phyloP scores from a whole-genome alignment of 129 eudicot genomes.

The Heracleum sosnowskyi region DNA sequence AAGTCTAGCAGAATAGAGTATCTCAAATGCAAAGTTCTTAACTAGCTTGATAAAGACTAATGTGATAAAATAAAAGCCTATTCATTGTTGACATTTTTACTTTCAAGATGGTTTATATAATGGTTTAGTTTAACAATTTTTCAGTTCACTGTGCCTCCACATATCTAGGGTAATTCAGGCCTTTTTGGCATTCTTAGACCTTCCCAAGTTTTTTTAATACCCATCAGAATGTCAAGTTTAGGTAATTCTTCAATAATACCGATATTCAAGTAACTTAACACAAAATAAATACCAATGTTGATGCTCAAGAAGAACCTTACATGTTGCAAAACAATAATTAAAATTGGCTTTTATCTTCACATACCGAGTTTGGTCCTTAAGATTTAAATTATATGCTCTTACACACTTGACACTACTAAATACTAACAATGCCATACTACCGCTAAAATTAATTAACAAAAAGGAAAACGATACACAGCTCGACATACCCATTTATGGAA shows the following conservation, averaged over 20 bases:
- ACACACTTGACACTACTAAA: not conserved
- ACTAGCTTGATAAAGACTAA: not conserved
- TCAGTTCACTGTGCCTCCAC: not conserved
- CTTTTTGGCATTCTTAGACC: not conserved
- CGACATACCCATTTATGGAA: constrained; percentile 84
- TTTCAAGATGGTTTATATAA: not conserved
- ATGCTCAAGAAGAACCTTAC: not conserved
- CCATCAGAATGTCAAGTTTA: not conserved
- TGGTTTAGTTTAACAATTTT: not conserved
- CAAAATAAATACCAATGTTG: not conserved
- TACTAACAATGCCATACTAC: not conserved
- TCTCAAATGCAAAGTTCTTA: not conserved
- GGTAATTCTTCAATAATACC: not conserved
- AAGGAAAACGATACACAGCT: constrained; percentile 7
- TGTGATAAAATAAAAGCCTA: not conserved
- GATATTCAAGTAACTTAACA: not conserved
- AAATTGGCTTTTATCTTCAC: not conserved
- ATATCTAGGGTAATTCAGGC: not conserved
- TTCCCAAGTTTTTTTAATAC: not conserved
- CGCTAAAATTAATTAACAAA: not conserved
- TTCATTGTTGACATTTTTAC: not conserved
- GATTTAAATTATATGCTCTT: not conserved
- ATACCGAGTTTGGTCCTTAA: not conserved
- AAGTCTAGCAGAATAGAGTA: not conserved
- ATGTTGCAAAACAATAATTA: not conserved